A percentile compares a stretch with the other conserved stretches of the same genome.
Evolutionary conservation across 1,139 yeast genomes (phyloP).

Genomic region (Suhomyces maxii): DNA sequence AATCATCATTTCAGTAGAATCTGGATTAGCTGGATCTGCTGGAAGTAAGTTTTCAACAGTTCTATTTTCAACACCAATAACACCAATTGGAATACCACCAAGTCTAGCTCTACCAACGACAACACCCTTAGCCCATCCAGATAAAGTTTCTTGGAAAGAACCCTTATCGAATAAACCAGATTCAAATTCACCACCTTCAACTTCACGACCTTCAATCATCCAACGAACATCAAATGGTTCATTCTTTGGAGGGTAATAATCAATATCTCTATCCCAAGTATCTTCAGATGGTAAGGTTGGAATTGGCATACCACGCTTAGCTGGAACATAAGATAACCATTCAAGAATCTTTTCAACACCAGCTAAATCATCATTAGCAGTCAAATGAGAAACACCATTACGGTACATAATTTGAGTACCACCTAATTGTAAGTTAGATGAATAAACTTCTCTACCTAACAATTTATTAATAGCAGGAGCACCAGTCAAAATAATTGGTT

Average conservation of each 20-base stretch:
- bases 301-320: constrained; percentile 84
- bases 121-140: constrained; percentile 99
- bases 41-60: constrained; percentile 86
- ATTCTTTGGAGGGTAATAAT: constrained; percentile 68
- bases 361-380: constrained; percentile 92
- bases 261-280: constrained; percentile 91
- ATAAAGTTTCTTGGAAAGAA: constrained; percentile 95
- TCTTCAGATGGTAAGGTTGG: constrained; percentile 85
- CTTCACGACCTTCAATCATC: constrained; percentile 84
- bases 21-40: constrained; percentile 98
- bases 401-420: constrained; percentile 98
- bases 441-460: constrained; percentile 93
- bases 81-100: constrained; percentile 98
- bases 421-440: constrained; percentile 95
- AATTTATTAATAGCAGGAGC: constrained; percentile 98
- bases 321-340: constrained; percentile 97
- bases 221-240: constrained; percentile 91
- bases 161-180: constrained; percentile 86
- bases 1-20: constrained; percentile 79
- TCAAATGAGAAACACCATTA: constrained; percentile 96
- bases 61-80: constrained; percentile 93
- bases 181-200: constrained; percentile 69
- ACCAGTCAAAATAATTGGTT: constrained; percentile 96
- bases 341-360: constrained; percentile 94
- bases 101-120: constrained; percentile 98